Evolutionary conservation across 164 flowering plant species (phyloP).

Genomic region (Vitis amurensis): DNA sequence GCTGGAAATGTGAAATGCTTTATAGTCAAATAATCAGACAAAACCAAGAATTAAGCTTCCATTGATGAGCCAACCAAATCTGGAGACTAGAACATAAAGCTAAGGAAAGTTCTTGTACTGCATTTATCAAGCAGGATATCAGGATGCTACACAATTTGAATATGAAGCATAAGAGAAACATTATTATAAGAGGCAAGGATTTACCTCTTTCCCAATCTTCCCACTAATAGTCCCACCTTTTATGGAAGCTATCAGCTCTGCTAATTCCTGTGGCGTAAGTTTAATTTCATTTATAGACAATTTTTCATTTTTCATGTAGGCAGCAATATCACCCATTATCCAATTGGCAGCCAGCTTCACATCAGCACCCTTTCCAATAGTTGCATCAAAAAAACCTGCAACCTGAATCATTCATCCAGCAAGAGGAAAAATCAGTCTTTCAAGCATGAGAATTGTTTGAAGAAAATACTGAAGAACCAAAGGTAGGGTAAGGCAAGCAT

Average conservation of each 20-base stretch:
- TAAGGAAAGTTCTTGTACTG: background rate
- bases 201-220: slow-evolving; percentile 92
- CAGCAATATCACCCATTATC: slow-evolving; percentile 97
- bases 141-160: background rate
- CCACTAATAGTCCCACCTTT: slow-evolving; percentile 85
- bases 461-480: background rate
- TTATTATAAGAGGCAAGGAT: slow-evolving; percentile 3
- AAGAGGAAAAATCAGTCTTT: background rate
- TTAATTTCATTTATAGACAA: slow-evolving; percentile 74
- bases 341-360: slow-evolving; percentile 89
- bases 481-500: background rate
- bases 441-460: background rate
- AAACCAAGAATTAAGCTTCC: too few species aligned
- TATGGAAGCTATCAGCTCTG: slow-evolving; percentile 80
- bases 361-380: slow-evolving; percentile 78
- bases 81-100: too few species aligned
- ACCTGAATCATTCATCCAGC: slow-evolving; percentile 47
- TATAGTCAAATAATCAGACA: too few species aligned
- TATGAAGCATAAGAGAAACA: background rate
- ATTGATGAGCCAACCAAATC: too few species aligned
- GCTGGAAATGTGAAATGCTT: too few species aligned
- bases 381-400: slow-evolving; percentile 75
- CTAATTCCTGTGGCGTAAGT: slow-evolving; percentile 70
- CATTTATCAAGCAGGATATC: background rate
- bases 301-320: slow-evolving; percentile 80